Base-by-base conservation (phyloP, 1,284 basidiomycete species). In the Malassezia arunalokei region DNA sequence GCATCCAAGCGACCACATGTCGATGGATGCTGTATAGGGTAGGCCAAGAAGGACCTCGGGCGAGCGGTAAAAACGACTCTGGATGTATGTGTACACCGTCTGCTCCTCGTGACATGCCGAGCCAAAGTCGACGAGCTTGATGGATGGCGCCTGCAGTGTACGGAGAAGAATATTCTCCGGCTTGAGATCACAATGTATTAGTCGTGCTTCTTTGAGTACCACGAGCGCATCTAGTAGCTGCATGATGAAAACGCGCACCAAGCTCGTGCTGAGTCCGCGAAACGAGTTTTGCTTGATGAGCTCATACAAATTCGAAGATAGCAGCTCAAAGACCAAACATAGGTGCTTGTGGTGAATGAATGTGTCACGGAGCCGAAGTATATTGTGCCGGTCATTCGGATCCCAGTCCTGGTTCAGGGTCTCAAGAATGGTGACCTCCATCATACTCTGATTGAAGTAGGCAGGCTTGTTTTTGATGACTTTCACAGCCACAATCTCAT, bases 201-300 rank as follows among this genome's bases (percentile, higher is more conserved):
- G 77, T 47, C 88, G 82, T 32, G 91, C 90, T 15, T 96, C 89
- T 73, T 96, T 94, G 58, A 99, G 79, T 8, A 96, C 82, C 1
- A 85, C 85, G 67, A 99, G 76, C 3, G 92, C 84, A 68, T 98
- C 94, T 53, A 98, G 78, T 32, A 99, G 77, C 74, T 98, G 92
- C 1, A 87, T 84, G 51, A 92, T 96, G 71, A 99, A 99, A 33
- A 98, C 92, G 68, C 95, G 89, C 65, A 98, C 92, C 43, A 98
- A 82, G 71, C 92, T 88, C 5, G 89, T 92, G 75, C 86, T 90
- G 47, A 98, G 77, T 3, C 92, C 94, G 75, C 94, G 87, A 80
- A 98, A 99, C 73, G 92, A 89, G 76, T 98, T 98, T 77, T 98
- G 94, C 78, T 98, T 98, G 82, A 99, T 98, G 65, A 99, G 81